phyloP scores from a whole-genome alignment of 139 green algal species.

The Chlorella sp. region DNA sequence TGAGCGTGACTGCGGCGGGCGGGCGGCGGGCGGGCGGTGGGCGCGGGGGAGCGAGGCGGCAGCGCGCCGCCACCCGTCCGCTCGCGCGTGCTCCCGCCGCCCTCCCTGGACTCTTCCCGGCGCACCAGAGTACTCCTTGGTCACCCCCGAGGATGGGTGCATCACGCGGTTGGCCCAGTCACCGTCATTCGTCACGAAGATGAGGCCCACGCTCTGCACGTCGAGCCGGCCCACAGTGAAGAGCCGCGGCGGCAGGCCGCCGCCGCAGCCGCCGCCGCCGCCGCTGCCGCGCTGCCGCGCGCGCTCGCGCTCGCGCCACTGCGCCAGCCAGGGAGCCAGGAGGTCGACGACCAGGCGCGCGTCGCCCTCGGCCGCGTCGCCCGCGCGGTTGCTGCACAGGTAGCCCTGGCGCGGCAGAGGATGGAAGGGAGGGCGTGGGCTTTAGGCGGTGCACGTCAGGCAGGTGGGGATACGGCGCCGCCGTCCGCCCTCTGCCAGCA shows the following conservation, averaged over 20 bases:
- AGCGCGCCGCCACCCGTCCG: too few species aligned
- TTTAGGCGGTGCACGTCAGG: background rate
- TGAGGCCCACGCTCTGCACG: conserved; percentile 82
- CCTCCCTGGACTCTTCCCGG: conserved; percentile 48
- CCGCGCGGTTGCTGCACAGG: conserved; percentile 32
- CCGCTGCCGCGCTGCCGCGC: background rate
- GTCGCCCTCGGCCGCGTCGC: conserved; percentile 13
- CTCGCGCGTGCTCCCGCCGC: conserved; percentile 9
- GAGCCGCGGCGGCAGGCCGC: conserved; percentile 73
- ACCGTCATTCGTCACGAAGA: conserved; percentile 98
- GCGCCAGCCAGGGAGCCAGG: conserved; percentile 32
- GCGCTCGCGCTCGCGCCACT: conserved; percentile 34
- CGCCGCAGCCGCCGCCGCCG: conserved; percentile 11
- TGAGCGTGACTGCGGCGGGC: too few species aligned
- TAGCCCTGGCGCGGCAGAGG: too few species aligned
- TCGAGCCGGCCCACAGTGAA: conserved; percentile 96
- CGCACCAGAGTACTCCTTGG: conserved; percentile 83
- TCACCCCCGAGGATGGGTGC: conserved; percentile 62
- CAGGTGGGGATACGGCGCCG: background rate
- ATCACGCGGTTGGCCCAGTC: conserved; percentile 66
- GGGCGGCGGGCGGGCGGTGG: too few species aligned
- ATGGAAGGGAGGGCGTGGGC: background rate
- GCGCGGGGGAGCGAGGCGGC: conserved; percentile 7
- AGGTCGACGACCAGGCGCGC: conserved; percentile 41
- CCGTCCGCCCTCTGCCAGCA: too few species aligned